A percentile compares a stretch with the other conserved stretches of the same genome.
Conservation (phyloP, 83 land plant species). For the Larix sibirica region DNA sequence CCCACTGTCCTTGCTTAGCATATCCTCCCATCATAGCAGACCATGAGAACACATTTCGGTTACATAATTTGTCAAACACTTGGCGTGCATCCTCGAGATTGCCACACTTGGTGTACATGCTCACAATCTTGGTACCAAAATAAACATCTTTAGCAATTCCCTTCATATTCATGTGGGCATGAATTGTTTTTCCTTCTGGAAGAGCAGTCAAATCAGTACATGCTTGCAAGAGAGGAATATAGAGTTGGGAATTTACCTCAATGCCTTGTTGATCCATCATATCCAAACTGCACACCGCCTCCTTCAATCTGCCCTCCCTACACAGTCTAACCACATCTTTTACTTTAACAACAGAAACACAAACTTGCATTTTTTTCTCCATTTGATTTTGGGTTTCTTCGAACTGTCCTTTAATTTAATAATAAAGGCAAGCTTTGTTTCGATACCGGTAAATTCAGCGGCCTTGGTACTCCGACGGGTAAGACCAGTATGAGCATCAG, state of each 20-base stretch:
- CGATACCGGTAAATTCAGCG: too few species aligned
- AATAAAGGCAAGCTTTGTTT: too few species aligned
- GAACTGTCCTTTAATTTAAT: too few species aligned
- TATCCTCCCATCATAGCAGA: conserved; percentile 35
- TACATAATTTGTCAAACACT: conserved; percentile 2
- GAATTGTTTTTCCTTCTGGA: not conserved
- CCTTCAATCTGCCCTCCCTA: too few species aligned
- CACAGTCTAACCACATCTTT: too few species aligned
- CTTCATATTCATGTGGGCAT: not conserved
- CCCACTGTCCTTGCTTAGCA: not conserved
- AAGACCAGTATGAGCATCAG: too few species aligned
- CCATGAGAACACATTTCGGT: conserved; percentile 30
- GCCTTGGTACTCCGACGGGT: too few species aligned
- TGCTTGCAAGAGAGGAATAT: not conserved
- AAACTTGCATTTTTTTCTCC: too few species aligned
- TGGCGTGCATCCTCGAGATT: conserved; percentile 14
- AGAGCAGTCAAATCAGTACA: not conserved
- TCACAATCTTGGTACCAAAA: conserved; percentile 30
- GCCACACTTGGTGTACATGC: conserved; percentile 36
- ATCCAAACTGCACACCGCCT: too few species aligned
- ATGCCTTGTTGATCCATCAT: too few species aligned
- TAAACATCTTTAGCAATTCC: not conserved
- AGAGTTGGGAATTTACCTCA: not conserved
- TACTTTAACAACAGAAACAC: too few species aligned
- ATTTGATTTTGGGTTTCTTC: too few species aligned